phyloP scores from a whole-genome alignment of 371 early-diverging fungal species.

The Mucor velutinosus region DNA sequence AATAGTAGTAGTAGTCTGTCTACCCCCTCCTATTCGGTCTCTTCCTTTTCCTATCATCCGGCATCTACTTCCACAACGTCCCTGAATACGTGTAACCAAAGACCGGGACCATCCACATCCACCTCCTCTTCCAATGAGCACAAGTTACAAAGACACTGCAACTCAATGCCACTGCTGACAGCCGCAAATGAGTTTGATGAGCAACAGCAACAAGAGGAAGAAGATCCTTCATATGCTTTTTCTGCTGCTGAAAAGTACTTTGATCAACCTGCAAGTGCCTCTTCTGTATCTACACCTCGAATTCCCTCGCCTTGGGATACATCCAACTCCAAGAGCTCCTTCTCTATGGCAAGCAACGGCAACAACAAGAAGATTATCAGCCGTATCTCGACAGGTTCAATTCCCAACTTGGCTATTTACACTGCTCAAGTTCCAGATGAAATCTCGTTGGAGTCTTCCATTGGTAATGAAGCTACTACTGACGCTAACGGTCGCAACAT shows the following conservation, averaged over 20 bases:
- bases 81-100: not conserved
- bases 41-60: not conserved
- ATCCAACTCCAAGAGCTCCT: not conserved
- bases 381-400: constrained; percentile 9
- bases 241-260: constrained; percentile 15
- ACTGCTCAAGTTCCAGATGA: constrained; percentile 11
- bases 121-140: not conserved
- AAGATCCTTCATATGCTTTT: not conserved
- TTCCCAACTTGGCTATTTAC: constrained; percentile 10
- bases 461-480: not conserved
- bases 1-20: not conserved
- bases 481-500: not conserved
- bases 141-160: not conserved
- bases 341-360: not conserved
- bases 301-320: constrained; percentile 27
- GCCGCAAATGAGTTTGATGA: not conserved
- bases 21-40: not conserved
- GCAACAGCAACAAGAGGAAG: not conserved
- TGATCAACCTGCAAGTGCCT: constrained; percentile 6
- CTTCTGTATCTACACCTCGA: constrained; percentile 1
- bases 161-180: not conserved
- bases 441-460: not conserved
- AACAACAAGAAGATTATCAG: not conserved
- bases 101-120: not conserved
- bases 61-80: not conserved